phyloP scores from a whole-genome alignment of 2,329 filamentous ascomycete genomes.

The Ascochyta lentis region DNA sequence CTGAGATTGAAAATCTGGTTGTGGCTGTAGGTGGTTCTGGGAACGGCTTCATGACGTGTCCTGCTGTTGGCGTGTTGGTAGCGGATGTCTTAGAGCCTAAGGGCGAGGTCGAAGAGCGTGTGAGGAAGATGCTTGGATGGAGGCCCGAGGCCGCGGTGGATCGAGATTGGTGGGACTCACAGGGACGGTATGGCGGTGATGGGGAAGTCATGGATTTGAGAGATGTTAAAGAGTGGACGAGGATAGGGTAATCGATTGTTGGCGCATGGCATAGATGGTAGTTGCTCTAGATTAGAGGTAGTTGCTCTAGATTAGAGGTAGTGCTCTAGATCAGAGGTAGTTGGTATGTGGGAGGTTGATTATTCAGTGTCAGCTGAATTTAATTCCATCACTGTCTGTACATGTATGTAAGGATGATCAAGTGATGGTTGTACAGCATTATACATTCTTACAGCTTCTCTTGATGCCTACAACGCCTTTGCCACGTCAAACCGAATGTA shows the following conservation, averaged over 20 bases:
- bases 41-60: conserved; percentile 62
- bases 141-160: conserved; percentile 57
- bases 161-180: conserved; percentile 57
- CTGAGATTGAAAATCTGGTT: conserved; percentile 52
- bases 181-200: conserved; percentile 57
- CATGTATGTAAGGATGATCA: too few species aligned
- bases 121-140: conserved; percentile 58
- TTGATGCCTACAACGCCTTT: neutral
- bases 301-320: too few species aligned
- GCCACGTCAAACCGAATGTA: neutral
- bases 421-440: neutral
- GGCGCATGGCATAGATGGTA: too few species aligned
- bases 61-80: conserved; percentile 59
- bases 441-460: neutral
- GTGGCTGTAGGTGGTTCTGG: conserved; percentile 61
- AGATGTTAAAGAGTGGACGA: conserved; percentile 42
- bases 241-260: conserved; percentile 5
- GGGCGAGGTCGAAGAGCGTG: conserved; percentile 50
- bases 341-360: too few species aligned
- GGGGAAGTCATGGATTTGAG: conserved; percentile 59
- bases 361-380: too few species aligned
- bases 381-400: too few species aligned
- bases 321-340: too few species aligned
- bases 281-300: too few species aligned
- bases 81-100: conserved; percentile 54